A percentile compares a stretch with the other conserved stretches of the same genome.
phyloP scores from a whole-genome alignment of 2,329 filamentous ascomycete genomes.

The Arthrobotrys sphaeroides region DNA sequence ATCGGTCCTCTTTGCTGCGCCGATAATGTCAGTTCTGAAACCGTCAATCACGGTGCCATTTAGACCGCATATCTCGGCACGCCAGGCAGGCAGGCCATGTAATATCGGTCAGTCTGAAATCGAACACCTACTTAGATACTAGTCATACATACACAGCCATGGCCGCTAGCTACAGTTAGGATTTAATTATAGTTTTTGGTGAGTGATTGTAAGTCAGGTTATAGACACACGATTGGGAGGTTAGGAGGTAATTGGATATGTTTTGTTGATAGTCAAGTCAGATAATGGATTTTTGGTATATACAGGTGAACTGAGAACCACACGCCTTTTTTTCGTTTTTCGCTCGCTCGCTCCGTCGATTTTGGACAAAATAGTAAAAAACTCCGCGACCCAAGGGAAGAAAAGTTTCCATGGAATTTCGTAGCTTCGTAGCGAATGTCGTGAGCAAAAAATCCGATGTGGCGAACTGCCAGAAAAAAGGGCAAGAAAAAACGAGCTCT shows the following conservation, averaged over 20 bases:
- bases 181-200: background rate
- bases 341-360: background rate
- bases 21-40: background rate
- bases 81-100: background rate
- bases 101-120: background rate
- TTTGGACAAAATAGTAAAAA: background rate
- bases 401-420: conserved; percentile 4
- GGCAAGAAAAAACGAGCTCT: background rate
- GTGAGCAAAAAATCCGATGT: conserved; percentile 27
- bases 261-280: background rate
- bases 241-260: background rate
- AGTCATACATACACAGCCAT: background rate
- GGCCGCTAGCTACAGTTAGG: background rate
- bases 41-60: conserved; percentile 9
- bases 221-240: background rate
- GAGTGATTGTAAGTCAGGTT: background rate
- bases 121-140: background rate
- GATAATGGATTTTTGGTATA: conserved; percentile 3
- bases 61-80: background rate
- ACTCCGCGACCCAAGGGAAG: background rate
- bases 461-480: conserved; percentile 26
- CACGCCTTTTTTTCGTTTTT: conserved; percentile 7
- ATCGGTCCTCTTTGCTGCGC: background rate
- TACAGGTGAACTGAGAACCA: background rate
- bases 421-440: conserved; percentile 25